phyloP scores from a whole-genome alignment of 768 basidiomycete species.

The Amanita rimosa region DNA sequence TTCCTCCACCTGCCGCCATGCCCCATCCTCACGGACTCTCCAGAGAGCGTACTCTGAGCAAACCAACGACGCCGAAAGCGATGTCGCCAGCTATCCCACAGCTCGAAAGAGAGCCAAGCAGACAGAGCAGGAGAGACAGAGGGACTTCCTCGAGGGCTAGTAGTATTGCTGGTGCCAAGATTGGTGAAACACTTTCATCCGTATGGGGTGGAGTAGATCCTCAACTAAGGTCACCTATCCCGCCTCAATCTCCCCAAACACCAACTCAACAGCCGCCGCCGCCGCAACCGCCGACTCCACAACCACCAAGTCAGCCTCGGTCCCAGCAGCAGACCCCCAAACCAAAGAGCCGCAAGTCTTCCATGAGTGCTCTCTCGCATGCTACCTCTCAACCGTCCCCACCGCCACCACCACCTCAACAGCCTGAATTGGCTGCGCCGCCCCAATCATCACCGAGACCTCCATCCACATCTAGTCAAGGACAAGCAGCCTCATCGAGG shows the following conservation, averaged over 20 bases:
- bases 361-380: background rate
- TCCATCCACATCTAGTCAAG: background rate
- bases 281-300: background rate
- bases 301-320: background rate
- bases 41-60: constrained; percentile 3
- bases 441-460: background rate
- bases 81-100: background rate
- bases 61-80: background rate
- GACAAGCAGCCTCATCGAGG: background rate
- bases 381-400: background rate
- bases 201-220: constrained; percentile 31
- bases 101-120: constrained; percentile 4
- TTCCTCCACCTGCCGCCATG: background rate
- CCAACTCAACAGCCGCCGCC: constrained; percentile 7
- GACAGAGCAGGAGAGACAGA: background rate
- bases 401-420: background rate
- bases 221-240: constrained; percentile 6
- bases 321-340: background rate
- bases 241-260: constrained; percentile 5
- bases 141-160: background rate
- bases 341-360: constrained; percentile 1
- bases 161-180: constrained; percentile 14
- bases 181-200: constrained; percentile 31
- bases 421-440: background rate
- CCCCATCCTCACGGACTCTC: background rate